Conservation (phyloP, 1,284 basidiomycete species). For the Ustanciosporium gigantosporum region DNA sequence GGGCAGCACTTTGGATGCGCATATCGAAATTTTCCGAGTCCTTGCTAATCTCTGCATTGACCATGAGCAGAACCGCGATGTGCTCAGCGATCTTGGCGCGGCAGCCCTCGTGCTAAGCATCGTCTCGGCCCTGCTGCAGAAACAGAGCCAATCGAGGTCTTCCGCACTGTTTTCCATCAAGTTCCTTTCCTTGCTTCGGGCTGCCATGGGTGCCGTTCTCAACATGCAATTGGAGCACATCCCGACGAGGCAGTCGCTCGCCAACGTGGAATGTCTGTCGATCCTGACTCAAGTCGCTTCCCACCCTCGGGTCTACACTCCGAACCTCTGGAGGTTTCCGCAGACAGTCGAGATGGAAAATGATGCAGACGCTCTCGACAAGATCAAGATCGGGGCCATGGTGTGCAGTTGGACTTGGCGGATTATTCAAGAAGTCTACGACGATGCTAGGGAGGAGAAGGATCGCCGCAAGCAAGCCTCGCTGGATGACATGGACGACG, state of each 20-base stretch:
- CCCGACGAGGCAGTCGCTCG: constrained; percentile 54
- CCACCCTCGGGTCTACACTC: constrained; percentile 29
- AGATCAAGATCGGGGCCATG: constrained; percentile 29
- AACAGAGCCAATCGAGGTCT: constrained; percentile 62
- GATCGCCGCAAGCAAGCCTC: constrained; percentile 8
- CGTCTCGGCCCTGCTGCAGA: constrained; percentile 77
- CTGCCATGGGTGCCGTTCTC: constrained; percentile 76
- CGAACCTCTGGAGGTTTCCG: constrained; percentile 27
- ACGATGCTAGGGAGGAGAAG: constrained; percentile 36
- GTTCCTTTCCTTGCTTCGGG: constrained; percentile 72
- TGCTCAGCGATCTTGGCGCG: constrained; percentile 10
- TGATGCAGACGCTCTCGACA: constrained; percentile 12
- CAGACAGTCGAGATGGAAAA: constrained; percentile 17
- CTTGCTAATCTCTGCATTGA: constrained; percentile 55
- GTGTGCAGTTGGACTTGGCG: constrained; percentile 33
- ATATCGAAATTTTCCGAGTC: constrained; percentile 42
- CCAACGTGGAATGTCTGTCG: constrained; percentile 10
- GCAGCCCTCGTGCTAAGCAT: constrained; percentile 75
- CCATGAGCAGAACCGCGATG: constrained; percentile 34
- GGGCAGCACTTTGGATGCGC: constrained; percentile 16
- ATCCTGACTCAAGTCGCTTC: constrained; percentile 18
- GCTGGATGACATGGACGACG: constrained; percentile 28
- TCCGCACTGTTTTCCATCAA: constrained; percentile 30
- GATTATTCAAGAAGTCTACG: constrained; percentile 34
- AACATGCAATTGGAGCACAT: constrained; percentile 77